Base-by-base conservation (phyloP, 106 monocot species). In the Platanthera guangdongensis region DNA sequence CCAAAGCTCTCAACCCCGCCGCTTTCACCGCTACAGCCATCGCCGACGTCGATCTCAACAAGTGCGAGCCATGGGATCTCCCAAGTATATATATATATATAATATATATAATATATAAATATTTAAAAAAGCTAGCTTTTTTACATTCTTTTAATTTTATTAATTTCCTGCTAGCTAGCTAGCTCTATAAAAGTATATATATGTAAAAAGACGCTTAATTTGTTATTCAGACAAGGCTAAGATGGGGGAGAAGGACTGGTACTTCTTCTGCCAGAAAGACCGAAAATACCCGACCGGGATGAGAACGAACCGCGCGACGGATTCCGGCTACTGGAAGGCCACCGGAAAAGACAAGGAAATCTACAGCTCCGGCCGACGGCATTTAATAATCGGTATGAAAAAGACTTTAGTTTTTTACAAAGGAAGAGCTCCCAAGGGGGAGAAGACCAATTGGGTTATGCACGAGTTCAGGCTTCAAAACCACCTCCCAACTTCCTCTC, bases 301-400 rank as follows among this genome's bases (percentile, higher is more conserved):
- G 81, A 82, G 91, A 52, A 88, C 91, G 25, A 91, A 91, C 64
- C 77, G 91, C 18, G 91, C 91, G 21, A 91, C 91, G 5, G 88
- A 88, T 16, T 52, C 80, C 14, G 93, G 93, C 0, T 94, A 94
- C 78, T 94, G 94, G 94, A 94, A 94, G 83, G 90, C 94, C 16
- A 94, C 94, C 3, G 94, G 94, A 8, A 94, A 94, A 65, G 94
- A 94, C 48, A 93, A 86, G 83, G 92, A 93, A 73, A 93, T 93
- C 74, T 84, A 71, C 22, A 78, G 82, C 18, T 25, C 25, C 25
- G 85, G 83, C 5, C 79, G 76, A 52, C 67, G 76, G 0, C 1
- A 74, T 15, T 82, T 90, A 9, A 79, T 92, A 9, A 79, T 92
- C 39, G 92, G 92, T 51, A 92, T 92, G 92, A 92, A 92, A 87